Percentiles rank a stretch among this genome's conserved stretches.
These are phyloP conservation scores for Tetrahymena thermophila DNA, from an alignment of 73 alveolate genomes.

Conservation along the genomic window DNA sequence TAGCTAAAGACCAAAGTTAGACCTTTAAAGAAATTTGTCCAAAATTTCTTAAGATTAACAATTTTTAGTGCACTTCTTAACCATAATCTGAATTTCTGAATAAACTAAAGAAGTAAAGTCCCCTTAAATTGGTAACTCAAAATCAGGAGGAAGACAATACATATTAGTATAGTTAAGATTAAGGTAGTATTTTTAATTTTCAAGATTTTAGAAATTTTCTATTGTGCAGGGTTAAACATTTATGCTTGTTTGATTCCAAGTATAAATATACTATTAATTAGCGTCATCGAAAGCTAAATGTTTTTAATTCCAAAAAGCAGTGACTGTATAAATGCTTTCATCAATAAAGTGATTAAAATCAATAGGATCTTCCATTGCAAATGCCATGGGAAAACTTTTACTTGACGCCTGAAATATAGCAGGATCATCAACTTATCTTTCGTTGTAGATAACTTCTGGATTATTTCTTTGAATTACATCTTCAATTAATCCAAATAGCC, in stretches of 20 bases:
- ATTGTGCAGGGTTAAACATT: not conserved
- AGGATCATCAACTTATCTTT: too few relatives aligned
- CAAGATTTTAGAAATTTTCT: not conserved
- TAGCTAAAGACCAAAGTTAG: not conserved
- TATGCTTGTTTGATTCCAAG: not conserved
- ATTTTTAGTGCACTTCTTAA: not conserved
- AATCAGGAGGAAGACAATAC: not conserved
- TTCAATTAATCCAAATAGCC: too few relatives aligned
- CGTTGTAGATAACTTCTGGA: too few relatives aligned
- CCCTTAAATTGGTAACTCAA: not conserved
- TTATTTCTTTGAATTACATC: too few relatives aligned
- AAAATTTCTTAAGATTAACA: not conserved
- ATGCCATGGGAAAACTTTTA: not conserved
- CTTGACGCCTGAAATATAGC: too few relatives aligned
- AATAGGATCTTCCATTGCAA: not conserved
- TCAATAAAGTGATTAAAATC: not conserved
- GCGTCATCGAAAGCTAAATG: not conserved
- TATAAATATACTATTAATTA: not conserved
- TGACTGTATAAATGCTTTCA: too few relatives aligned
- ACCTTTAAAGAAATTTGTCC: not conserved
- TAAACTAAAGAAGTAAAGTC: not conserved
- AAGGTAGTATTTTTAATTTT: too few relatives aligned
- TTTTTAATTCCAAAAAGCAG: not conserved
- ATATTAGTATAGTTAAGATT: not conserved
- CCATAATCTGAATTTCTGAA: not conserved